Evolutionary conservation across 179 eudicot species (phyloP).

Genomic region (Actinidia arguta): DNA sequence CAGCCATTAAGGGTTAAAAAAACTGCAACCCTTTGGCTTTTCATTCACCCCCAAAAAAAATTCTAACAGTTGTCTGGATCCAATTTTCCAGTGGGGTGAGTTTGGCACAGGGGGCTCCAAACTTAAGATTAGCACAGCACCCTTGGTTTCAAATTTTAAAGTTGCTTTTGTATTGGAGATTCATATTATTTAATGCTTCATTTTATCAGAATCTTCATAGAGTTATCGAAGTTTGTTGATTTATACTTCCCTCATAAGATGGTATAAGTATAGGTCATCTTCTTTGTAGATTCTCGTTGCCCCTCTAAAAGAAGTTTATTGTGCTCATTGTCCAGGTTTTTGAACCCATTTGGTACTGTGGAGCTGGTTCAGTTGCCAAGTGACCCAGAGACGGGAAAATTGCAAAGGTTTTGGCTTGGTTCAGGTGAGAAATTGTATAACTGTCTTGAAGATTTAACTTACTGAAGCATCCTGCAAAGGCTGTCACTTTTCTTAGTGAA

Average conservation of each 20-base stretch:
- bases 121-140: too few relatives aligned
- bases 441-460: not conserved
- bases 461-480: not conserved
- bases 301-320: not conserved
- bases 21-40: too few relatives aligned
- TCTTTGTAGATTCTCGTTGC: not conserved
- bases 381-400: slow-evolving; percentile 72
- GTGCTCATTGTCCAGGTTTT: slow-evolving; percentile 58
- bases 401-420: slow-evolving; percentile 96
- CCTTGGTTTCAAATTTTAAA: too few relatives aligned
- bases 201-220: too few relatives aligned
- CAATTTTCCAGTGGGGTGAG: too few relatives aligned
- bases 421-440: slow-evolving; percentile 63
- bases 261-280: not conserved
- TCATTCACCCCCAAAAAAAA: too few relatives aligned
- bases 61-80: too few relatives aligned
- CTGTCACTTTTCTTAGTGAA: slow-evolving; percentile 1
- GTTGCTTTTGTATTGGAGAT: too few relatives aligned
- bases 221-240: not conserved
- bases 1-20: too few relatives aligned
- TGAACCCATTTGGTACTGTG: slow-evolving; percentile 88
- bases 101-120: too few relatives aligned
- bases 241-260: not conserved
- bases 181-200: too few relatives aligned
- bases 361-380: slow-evolving; percentile 94